Percentiles rank a stretch among this genome's conserved stretches.
These are phyloP conservation scores for Lagerstroemia speciosa DNA, from an alignment of 345 rosid species.

Conservation along the genomic window DNA sequence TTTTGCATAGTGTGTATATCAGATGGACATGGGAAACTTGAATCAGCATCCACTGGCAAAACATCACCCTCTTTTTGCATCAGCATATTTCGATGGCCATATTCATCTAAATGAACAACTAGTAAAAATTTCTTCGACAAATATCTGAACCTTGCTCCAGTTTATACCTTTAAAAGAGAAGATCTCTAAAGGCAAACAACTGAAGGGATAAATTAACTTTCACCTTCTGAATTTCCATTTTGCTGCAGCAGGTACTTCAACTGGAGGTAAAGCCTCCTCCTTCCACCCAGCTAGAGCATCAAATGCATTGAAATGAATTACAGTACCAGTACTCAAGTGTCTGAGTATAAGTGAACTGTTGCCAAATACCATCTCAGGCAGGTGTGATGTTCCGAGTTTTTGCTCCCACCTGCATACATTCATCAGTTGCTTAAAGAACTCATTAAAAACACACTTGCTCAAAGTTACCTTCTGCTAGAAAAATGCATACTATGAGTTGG, in stretches of 20 bases:
- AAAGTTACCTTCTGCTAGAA: background rate
- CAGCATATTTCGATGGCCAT: background rate
- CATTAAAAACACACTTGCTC: too few relatives aligned
- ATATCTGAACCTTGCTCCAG: background rate
- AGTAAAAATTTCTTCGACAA: background rate
- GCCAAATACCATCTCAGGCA: conserved; percentile 92
- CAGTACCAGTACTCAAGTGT: conserved; percentile 41
- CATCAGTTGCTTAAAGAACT: background rate
- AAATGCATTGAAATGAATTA: conserved; percentile 75
- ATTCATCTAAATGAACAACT: background rate
- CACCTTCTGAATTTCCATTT: conserved; percentile 93
- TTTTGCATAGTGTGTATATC: background rate
- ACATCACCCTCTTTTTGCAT: background rate
- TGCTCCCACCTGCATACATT: conserved; percentile 60
- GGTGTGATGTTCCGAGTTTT: conserved; percentile 66
- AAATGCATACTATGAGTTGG: background rate
- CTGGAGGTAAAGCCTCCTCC: conserved; percentile 77
- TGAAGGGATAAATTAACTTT: background rate
- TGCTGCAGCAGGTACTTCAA: conserved; percentile 92
- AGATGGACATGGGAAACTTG: background rate
- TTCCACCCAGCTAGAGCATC: conserved; percentile 87
- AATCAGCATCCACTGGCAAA: background rate
- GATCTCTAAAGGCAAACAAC: background rate
- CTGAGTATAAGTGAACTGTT: conserved; percentile 60
- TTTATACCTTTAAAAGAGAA: background rate